Evolutionary conservation across 805 yeast species (phyloP).

Genomic region (Schwanniomyces occidentalis): DNA sequence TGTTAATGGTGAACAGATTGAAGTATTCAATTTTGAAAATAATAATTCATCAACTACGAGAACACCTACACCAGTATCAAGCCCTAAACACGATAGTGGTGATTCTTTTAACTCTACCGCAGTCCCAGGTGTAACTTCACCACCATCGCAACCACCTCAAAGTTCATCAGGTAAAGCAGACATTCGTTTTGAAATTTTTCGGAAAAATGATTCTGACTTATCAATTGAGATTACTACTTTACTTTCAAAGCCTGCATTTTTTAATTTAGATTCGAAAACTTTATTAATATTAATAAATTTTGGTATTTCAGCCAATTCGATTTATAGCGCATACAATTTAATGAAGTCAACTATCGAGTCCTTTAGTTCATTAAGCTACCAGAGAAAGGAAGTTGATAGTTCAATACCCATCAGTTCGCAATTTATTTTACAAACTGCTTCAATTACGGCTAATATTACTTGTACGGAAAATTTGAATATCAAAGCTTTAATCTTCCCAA

Average conservation of each 20-base stretch:
- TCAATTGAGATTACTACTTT: slow-evolving; percentile 39
- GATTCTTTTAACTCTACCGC: too few relatives aligned
- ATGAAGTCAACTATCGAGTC: slow-evolving; percentile 11
- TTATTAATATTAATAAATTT: slow-evolving; percentile 29
- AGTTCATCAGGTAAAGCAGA: slow-evolving; percentile 40
- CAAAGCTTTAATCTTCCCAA: slow-evolving; percentile 38
- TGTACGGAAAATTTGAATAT: slow-evolving; percentile 19
- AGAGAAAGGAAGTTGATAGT: background rate
- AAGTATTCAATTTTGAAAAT: slow-evolving; percentile 27
- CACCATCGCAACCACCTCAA: background rate
- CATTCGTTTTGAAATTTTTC: slow-evolving; percentile 51
- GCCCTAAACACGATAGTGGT: too few relatives aligned
- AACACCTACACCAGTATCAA: too few relatives aligned
- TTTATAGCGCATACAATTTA: slow-evolving; percentile 17
- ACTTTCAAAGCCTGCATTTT: slow-evolving; percentile 41
- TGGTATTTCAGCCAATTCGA: slow-evolving; percentile 21
- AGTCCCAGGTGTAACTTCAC: too few relatives aligned
- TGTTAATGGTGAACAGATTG: slow-evolving; percentile 15
- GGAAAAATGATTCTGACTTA: slow-evolving; percentile 11
- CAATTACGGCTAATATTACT: slow-evolving; percentile 25
- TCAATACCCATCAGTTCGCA: slow-evolving; percentile 17
- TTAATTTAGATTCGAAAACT: slow-evolving; percentile 20
- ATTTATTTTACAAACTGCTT: slow-evolving; percentile 41
- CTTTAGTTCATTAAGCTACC: background rate
- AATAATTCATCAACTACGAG: too few relatives aligned